phyloP scores from a whole-genome alignment of 768 basidiomycete genomes.

The Leccinellum luteum region DNA sequence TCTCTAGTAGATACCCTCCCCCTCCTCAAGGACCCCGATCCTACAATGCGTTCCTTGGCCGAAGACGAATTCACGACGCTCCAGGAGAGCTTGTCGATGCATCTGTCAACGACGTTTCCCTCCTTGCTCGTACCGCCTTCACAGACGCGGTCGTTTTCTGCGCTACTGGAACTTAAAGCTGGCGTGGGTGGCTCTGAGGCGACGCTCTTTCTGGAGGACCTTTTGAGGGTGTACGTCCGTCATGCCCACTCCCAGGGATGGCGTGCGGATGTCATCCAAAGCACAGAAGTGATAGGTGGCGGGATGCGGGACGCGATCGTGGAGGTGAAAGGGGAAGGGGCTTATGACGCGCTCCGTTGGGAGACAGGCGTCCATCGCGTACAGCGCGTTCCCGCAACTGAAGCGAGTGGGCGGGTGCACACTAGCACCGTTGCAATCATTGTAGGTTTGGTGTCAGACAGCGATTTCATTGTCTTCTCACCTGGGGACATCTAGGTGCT shows the following conservation, averaged over 20 bases:
- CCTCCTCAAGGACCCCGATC: slow-evolving; percentile 72
- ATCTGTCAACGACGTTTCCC: slow-evolving; percentile 52
- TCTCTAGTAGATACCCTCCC: slow-evolving; percentile 59
- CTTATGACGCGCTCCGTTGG: slow-evolving; percentile 78
- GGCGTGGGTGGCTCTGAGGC: slow-evolving; percentile 93
- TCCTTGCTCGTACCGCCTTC: slow-evolving; percentile 72
- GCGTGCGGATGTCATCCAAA: slow-evolving; percentile 58
- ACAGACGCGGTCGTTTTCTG: slow-evolving; percentile 61
- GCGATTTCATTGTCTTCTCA: not conserved
- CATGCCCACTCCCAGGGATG: slow-evolving; percentile 55
- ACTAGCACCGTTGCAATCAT: slow-evolving; percentile 89
- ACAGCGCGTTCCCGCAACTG: slow-evolving; percentile 90
- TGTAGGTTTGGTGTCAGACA: slow-evolving; percentile 43
- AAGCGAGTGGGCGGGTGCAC: slow-evolving; percentile 83
- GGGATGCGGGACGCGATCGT: slow-evolving; percentile 77
- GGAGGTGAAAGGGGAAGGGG: slow-evolving; percentile 74
- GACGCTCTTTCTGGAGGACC: slow-evolving; percentile 72
- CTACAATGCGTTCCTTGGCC: slow-evolving; percentile 72
- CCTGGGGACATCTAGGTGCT: slow-evolving; percentile 57
- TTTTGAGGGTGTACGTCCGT: slow-evolving; percentile 81
- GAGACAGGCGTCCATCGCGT: slow-evolving; percentile 97
- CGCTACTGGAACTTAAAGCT: slow-evolving; percentile 86
- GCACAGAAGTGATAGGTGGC: slow-evolving; percentile 55
- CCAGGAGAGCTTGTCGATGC: slow-evolving; percentile 25
- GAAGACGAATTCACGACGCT: slow-evolving; percentile 59